Base-by-base conservation (phyloP, 768 basidiomycete genomes). In the Naganishia antarctica region DNA sequence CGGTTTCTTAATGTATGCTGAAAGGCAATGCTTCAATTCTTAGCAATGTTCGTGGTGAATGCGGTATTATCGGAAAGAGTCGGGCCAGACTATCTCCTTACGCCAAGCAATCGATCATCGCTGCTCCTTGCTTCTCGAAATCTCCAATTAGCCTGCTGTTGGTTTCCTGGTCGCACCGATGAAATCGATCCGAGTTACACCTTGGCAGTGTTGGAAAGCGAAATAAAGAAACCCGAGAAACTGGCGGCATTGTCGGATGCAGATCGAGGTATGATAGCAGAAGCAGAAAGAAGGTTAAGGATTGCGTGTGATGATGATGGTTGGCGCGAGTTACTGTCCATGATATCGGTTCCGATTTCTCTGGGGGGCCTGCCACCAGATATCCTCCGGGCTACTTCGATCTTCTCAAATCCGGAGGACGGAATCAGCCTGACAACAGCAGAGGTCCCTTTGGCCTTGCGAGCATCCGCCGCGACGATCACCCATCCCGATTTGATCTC, bases 111-210 rank as follows among this genome's bases (percentile, higher is more conserved):
- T 41, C 34, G 48, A 8, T 58, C 66, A 9, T 28, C 65, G 4
- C 64, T 70, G 60, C 63, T 67, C 45, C 66, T 67, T 45, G 71
- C 71, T n/a, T 63, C 73, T 47, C 40, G 45, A 34, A 75, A 75
- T 53, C 62, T 75, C 3, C 71, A 70, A 50, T 60, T 71, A 18
- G 71, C 74, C 4, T 70, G 69, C 57, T 71, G 71, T 44, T 75
- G 74, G 74, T 71, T 69, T 45, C 68, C 71, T 9, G 18, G 25
- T 29, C 26, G 32, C 9, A 1, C 23, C 2, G 47, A 49, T 16
- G 45, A 40, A 1, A 18, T 49, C 8, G 9, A 45, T 48, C 34
- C 61, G 25, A 26, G 25, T 13, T 26, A 37, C 28, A 28, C 46
- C 15, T 15, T 62, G 12, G 28, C 28, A 16, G 34, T 37, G 2